Conservation (phyloP, 495 filamentous ascomycete genomes). For the Glutinoglossum americanum region DNA sequence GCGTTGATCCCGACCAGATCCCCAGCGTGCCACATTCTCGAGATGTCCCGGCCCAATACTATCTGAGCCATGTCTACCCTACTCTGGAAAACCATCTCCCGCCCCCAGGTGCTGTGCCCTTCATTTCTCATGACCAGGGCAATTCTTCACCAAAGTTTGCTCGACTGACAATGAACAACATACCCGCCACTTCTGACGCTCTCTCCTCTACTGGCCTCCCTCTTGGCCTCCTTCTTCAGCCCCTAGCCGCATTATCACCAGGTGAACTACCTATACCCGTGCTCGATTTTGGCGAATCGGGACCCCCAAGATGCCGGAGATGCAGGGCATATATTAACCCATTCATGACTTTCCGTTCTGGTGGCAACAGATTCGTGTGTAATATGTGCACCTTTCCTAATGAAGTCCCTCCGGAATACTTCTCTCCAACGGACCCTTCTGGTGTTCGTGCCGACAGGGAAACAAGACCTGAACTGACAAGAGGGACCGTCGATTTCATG, state of each 20-base stretch:
- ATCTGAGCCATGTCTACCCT: conserved; percentile 68
- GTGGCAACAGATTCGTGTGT: conserved; percentile 90
- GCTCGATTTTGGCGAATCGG: conserved; percentile 80
- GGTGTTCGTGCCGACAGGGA: conserved; percentile 74
- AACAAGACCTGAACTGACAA: conserved; percentile 72
- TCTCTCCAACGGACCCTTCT: conserved; percentile 69
- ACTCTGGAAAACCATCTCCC: conserved; percentile 85
- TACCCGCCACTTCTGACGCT: conserved; percentile 65
- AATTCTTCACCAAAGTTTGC: conserved; percentile 92
- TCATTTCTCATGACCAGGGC: conserved; percentile 82
- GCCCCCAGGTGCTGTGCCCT: conserved; percentile 75
- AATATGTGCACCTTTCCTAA: conserved; percentile 98
- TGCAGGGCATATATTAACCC: conserved; percentile 97
- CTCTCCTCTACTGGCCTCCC: conserved; percentile 61
- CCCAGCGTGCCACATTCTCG: conserved; percentile 77
- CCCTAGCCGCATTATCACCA: conserved; percentile 59
- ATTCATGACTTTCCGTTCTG: conserved; percentile 90
- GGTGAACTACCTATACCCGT: conserved; percentile 81
- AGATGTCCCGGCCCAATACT: conserved; percentile 63
- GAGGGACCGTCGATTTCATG: conserved; percentile 84
- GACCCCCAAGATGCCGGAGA: conserved; percentile 79
- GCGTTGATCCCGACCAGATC: conserved; percentile 80
- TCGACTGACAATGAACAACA: conserved; percentile 75
- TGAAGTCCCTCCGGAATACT: conserved; percentile 83
- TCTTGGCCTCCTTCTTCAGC: conserved; percentile 74